A percentile compares a stretch with the other conserved stretches of the same genome.
These are phyloP conservation scores for Penicillium hordei DNA, from an alignment of 2,329 filamentous ascomycete species.

Conservation along the genomic window DNA sequence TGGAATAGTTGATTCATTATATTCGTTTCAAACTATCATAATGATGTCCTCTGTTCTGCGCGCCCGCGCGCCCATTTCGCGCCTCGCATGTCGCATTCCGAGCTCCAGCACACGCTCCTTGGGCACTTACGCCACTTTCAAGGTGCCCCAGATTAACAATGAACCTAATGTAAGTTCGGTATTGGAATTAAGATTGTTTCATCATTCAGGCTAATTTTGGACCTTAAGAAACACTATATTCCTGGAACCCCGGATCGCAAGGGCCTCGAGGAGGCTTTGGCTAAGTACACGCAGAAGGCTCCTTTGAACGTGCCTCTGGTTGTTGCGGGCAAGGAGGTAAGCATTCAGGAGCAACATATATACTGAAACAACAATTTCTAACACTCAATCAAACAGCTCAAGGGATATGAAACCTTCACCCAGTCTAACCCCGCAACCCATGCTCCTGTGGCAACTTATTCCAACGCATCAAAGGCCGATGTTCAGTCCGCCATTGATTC, in stretches of 20 bases:
- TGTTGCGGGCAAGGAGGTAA: constrained; percentile 76
- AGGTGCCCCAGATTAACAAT: constrained; percentile 80
- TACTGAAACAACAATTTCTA: not conserved
- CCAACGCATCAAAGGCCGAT: constrained; percentile 73
- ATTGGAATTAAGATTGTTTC: not conserved
- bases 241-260: constrained; percentile 79
- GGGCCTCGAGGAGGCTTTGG: constrained; percentile 71
- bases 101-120: constrained; percentile 28
- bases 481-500: constrained; percentile 78
- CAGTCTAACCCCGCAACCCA: constrained; percentile 86
- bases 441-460: constrained; percentile 76
- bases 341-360: constrained; percentile 19
- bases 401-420: constrained; percentile 41
- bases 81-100: constrained; percentile 21
- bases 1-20: not conserved
- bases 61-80: constrained; percentile 26
- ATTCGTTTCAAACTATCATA: constrained; percentile 9
- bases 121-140: constrained; percentile 76
- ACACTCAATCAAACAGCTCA: constrained; percentile 27
- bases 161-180: constrained; percentile 81
- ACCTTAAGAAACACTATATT: constrained; percentile 74
- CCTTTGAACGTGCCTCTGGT: constrained; percentile 79
- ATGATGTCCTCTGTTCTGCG: constrained; percentile 35
- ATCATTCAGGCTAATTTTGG: constrained; percentile 4
- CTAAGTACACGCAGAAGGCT: constrained; percentile 65